Percentiles rank a stretch among this genome's conserved stretches.
Evolutionary conservation across 352 stramenopile genomes (phyloP).

Genomic region (Lagenidium giganteum): DNA sequence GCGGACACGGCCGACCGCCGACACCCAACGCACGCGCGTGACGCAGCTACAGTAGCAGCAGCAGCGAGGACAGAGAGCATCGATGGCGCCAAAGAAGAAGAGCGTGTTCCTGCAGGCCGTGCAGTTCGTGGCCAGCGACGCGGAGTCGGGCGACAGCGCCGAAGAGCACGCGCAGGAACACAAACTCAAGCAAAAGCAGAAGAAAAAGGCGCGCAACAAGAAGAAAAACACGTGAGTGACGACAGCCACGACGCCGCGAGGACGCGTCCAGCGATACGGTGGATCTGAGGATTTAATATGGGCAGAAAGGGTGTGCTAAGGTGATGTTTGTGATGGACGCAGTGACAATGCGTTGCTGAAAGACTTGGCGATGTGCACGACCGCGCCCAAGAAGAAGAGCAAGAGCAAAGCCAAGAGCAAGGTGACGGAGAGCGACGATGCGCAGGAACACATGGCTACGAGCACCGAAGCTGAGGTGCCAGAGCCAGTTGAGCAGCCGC

Average conservation of each 20-base stretch:
- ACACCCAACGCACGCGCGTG: constrained; percentile 5
- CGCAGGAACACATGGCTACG: too few species aligned
- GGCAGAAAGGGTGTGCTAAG: too few species aligned
- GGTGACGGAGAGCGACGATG: too few species aligned
- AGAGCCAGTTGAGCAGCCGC: too few species aligned
- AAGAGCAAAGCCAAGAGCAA: constrained; percentile 40
- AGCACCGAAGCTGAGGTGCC: too few species aligned
- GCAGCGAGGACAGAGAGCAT: too few species aligned
- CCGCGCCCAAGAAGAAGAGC: constrained; percentile 58
- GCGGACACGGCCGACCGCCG: too few species aligned
- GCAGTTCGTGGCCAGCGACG: constrained; percentile 31
- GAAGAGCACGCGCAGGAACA: constrained; percentile 51
- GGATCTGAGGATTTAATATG: too few species aligned
- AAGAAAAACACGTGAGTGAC: constrained; percentile 61
- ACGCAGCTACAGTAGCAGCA: constrained; percentile 5
- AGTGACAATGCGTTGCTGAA: constrained; percentile 67
- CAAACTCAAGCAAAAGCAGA: constrained; percentile 55
- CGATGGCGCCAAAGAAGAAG: constrained; percentile 54
- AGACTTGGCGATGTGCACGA: constrained; percentile 63
- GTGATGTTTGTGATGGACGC: background rate
- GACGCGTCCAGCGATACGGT: too few species aligned
- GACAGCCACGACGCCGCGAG: too few species aligned
- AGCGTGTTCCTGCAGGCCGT: constrained; percentile 73
- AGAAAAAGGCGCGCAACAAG: constrained; percentile 71
- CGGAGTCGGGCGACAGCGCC: constrained; percentile 44